These are phyloP conservation scores for Aureobasidium leucospermi DNA, from an alignment of 2,329 filamentous ascomycete species.

Conservation along the genomic window DNA sequence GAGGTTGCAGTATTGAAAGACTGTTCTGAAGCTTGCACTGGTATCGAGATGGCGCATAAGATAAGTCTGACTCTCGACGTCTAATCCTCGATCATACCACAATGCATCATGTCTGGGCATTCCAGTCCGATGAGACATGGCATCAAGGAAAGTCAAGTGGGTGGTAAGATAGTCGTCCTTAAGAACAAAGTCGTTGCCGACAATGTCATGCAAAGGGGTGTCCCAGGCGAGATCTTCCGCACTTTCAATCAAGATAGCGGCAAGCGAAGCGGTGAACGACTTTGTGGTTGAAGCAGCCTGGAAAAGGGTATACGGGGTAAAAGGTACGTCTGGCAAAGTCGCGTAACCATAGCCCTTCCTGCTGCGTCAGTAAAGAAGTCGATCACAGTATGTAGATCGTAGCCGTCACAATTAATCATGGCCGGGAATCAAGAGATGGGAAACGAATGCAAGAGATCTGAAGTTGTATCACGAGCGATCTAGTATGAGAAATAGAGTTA, in stretches of 20 bases:
- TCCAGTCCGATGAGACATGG: constrained; percentile 30
- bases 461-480: too few relatives aligned
- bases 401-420: too few relatives aligned
- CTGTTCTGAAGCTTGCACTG: constrained; percentile 31
- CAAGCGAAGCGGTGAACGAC: constrained; percentile 24
- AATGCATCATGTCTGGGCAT: constrained; percentile 27
- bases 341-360: constrained; percentile 20
- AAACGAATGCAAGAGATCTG: too few relatives aligned
- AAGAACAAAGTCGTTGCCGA: constrained; percentile 30
- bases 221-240: constrained; percentile 27
- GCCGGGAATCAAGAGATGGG: too few relatives aligned
- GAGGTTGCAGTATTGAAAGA: constrained; percentile 46
- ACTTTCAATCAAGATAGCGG: constrained; percentile 22
- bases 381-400: not conserved
- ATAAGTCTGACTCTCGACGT: constrained; percentile 32
- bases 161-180: constrained; percentile 24
- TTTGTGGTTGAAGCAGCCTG: constrained; percentile 26
- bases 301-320: constrained; percentile 24
- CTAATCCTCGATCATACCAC: constrained; percentile 22
- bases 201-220: constrained; percentile 29
- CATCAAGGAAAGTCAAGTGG: constrained; percentile 28
- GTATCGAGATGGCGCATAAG: constrained; percentile 37
- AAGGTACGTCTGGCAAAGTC: constrained; percentile 16
- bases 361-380: not conserved
- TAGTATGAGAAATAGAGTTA: not conserved